These are phyloP conservation scores for Boechera divaricarpa DNA, from an alignment of 345 rosid genomes.

Conservation along the genomic window DNA sequence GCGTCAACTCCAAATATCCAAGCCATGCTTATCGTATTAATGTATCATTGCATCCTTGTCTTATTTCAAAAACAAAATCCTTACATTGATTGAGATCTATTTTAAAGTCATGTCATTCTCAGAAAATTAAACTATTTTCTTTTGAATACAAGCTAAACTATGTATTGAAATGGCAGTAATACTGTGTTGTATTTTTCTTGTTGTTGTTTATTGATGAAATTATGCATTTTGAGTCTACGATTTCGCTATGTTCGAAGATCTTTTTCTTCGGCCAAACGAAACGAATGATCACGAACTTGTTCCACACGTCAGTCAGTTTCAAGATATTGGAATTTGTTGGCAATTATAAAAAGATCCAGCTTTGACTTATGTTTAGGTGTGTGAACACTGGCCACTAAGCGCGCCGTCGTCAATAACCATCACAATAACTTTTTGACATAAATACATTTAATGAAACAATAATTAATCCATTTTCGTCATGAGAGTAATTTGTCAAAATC, in stretches of 20 bases:
- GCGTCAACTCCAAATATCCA: constrained; percentile 25
- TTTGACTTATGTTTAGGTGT: constrained; percentile 19
- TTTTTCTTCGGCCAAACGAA: background rate
- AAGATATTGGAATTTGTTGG: background rate
- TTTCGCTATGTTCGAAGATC: background rate
- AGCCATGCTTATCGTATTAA: background rate
- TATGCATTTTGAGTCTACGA: constrained; percentile 1
- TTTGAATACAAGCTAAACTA: constrained; percentile 1
- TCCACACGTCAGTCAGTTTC: background rate
- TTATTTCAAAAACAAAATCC: background rate
- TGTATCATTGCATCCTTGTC: constrained; percentile 1
- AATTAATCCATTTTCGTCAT: background rate
- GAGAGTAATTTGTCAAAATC: constrained; percentile 6
- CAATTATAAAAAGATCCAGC: background rate
- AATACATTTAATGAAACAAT: background rate
- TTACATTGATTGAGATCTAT: background rate
- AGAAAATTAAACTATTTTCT: background rate
- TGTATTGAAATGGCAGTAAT: background rate
- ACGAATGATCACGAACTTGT: background rate
- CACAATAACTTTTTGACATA: constrained; percentile 8
- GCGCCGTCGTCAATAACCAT: background rate
- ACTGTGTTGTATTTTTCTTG: background rate
- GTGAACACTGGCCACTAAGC: constrained; percentile 9
- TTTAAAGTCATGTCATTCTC: background rate
- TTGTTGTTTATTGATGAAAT: constrained; percentile 7